Conservation (phyloP, 768 basidiomycete species). For the Podaxis rugospora region DNA sequence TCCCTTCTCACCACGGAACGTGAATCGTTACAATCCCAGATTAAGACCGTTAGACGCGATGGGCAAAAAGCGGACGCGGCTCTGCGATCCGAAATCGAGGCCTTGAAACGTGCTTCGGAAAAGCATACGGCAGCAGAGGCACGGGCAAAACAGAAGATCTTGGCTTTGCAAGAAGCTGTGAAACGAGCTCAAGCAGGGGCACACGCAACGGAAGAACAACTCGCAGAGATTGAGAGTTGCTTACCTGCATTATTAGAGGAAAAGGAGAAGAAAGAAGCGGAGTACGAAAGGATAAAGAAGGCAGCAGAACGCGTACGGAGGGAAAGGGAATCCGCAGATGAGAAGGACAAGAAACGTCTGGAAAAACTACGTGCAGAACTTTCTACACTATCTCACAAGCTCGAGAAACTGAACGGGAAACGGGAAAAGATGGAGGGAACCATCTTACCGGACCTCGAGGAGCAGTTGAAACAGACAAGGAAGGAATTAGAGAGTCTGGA, state of each 20-base stretch:
- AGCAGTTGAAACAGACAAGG: slow-evolving; percentile 55
- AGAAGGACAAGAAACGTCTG: slow-evolving; percentile 46
- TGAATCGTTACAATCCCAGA: slow-evolving; percentile 56
- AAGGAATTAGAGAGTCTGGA: slow-evolving; percentile 52
- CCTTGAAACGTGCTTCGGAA: slow-evolving; percentile 77
- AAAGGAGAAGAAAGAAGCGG: slow-evolving; percentile 37
- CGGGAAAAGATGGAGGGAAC: slow-evolving; percentile 60
- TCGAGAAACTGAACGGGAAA: slow-evolving; percentile 65
- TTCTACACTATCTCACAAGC: slow-evolving; percentile 45
- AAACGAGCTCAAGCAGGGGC: slow-evolving; percentile 68
- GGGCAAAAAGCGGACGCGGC: slow-evolving; percentile 80
- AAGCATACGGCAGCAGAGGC: slow-evolving; percentile 71
- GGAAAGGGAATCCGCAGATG: slow-evolving; percentile 32
- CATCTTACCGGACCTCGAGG: slow-evolving; percentile 63
- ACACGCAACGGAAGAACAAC: slow-evolving; percentile 39
- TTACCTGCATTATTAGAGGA: slow-evolving; percentile 36
- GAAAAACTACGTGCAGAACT: slow-evolving; percentile 60
- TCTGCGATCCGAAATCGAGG: slow-evolving; percentile 80
- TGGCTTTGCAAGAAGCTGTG: slow-evolving; percentile 85
- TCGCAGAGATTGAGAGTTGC: slow-evolving; percentile 41
- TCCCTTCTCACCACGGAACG: slow-evolving; percentile 60
- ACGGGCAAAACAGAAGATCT: slow-evolving; percentile 80
- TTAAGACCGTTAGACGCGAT: slow-evolving; percentile 78
- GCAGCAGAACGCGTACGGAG: slow-evolving; percentile 45
- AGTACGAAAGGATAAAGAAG: slow-evolving; percentile 37